Conservation (phyloP, 2,329 filamentous ascomycete genomes). For the Acrocalymma vagum region DNA sequence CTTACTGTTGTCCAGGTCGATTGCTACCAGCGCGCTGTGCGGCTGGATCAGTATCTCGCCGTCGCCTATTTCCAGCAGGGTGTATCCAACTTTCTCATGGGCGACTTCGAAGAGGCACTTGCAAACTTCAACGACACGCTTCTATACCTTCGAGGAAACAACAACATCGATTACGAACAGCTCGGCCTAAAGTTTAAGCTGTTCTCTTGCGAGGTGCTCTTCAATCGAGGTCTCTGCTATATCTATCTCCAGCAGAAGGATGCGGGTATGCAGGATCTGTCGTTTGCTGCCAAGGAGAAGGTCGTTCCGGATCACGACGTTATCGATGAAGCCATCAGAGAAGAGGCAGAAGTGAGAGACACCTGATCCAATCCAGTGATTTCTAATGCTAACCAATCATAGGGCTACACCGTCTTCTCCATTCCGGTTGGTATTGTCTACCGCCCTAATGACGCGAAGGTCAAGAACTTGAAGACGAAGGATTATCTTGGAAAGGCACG, state of each 20-base stretch:
- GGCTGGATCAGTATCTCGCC: slow-evolving; percentile 92
- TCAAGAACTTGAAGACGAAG: slow-evolving; percentile 97
- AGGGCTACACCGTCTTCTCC: slow-evolving; percentile 98
- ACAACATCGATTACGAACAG: slow-evolving; percentile 97
- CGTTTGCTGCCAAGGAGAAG: slow-evolving; percentile 93
- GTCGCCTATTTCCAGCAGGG: slow-evolving; percentile 99
- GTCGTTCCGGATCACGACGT: slow-evolving; percentile 96
- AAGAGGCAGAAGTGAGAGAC: slow-evolving; percentile 82
- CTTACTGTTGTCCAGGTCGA: slow-evolving; percentile 71
- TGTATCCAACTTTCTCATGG: slow-evolving; percentile 95
- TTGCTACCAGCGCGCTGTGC: slow-evolving; percentile 90
- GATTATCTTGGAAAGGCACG: slow-evolving; percentile 98
- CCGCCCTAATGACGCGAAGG: slow-evolving; percentile 94
- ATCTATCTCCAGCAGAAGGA: slow-evolving; percentile 95
- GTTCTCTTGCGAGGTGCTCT: slow-evolving; percentile 96
- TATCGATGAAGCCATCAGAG: slow-evolving; percentile 94
- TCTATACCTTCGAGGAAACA: slow-evolving; percentile 92
- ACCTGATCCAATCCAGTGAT: not conserved
- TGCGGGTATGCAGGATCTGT: slow-evolving; percentile 87
- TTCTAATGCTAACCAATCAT: slow-evolving; percentile 33
- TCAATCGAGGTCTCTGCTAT: slow-evolving; percentile 96
- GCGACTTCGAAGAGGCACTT: slow-evolving; percentile 95
- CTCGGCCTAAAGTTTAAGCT: slow-evolving; percentile 94
- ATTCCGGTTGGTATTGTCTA: slow-evolving; percentile 97
- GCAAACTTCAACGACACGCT: slow-evolving; percentile 99